Evolutionary conservation across 2,329 filamentous ascomycete genomes (phyloP).

Genomic region (Penicillium sumatraense): DNA sequence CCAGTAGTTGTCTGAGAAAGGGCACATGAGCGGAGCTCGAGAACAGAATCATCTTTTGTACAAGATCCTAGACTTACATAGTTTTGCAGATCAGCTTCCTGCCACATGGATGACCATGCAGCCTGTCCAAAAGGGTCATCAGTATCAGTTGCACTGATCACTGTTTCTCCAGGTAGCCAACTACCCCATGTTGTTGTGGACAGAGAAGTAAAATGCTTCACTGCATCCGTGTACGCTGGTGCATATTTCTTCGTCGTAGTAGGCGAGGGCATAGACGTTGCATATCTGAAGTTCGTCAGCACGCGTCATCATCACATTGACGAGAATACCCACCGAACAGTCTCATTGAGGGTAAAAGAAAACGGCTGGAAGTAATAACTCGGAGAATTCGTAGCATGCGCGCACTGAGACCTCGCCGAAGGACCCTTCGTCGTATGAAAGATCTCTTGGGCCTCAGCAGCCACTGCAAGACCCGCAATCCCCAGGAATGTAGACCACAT

Average conservation of each 20-base stretch:
- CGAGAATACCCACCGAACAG: constrained; percentile 22
- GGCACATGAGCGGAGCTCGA: not conserved
- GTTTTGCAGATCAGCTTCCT: constrained; percentile 32
- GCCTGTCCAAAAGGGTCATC: constrained; percentile 40
- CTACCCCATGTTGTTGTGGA: constrained; percentile 39
- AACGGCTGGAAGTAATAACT: constrained; percentile 34
- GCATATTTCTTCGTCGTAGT: constrained; percentile 36
- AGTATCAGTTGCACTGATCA: constrained; percentile 32
- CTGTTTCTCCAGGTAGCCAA: constrained; percentile 37
- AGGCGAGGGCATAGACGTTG: constrained; percentile 36
- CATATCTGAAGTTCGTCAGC: constrained; percentile 28
- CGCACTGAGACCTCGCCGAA: constrained; percentile 31
- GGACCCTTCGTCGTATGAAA: constrained; percentile 33
- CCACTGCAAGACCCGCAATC: constrained; percentile 9
- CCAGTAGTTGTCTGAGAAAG: constrained; percentile 32
- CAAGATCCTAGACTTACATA: constrained; percentile 24
- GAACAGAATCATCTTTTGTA: too few relatives aligned
- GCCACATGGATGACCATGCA: constrained; percentile 43
- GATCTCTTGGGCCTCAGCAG: constrained; percentile 26
- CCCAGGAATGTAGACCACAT: not conserved
- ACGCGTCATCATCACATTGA: not conserved
- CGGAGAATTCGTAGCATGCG: constrained; percentile 19
- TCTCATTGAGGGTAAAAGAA: constrained; percentile 35
- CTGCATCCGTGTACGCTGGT: constrained; percentile 30
- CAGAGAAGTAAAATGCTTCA: constrained; percentile 27